Evolutionary conservation across 2,329 filamentous ascomycete genomes (phyloP), one percentile per base, ranked within the genome.

Genomic region (Paecilomyces niveus): DNA sequence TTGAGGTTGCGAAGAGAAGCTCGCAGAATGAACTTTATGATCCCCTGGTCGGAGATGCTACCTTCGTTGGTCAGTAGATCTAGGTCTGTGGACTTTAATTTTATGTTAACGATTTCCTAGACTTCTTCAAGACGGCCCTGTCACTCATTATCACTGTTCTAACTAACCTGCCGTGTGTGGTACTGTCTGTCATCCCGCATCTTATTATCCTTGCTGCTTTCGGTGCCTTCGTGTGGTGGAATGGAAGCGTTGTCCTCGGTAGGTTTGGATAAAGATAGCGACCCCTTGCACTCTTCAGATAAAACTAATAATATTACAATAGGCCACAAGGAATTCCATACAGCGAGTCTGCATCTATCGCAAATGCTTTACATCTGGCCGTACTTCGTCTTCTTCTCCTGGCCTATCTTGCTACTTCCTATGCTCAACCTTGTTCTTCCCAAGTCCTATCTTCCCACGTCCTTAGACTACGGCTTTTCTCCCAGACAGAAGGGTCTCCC

Each of bases 351-450:
- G 11, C 93, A 99, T 69, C 76, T 94, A 4, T 83, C 93, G 0
- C 94, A 99, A 74, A 89, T 99, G 84, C 86, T 97, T 18, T 99
- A 99, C 69, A 87, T 97, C 64, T 96, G 92, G 89, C 88, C 92
- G 0, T 89, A 96, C 62, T 87, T 96, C 59, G 78, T 85, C 35
- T 96, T 97, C 76, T 97, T 97, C 78, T 96, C 92, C 0, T 84
- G 86, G 54, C 93, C 94, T 0, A 79, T 97, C 0, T 75, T 93
- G 3, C 62, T 89, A 0, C 83, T 86, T 0, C 78, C 80, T 2
- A 55, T 87, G 4, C 67, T 82, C 15, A 67, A 75, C 31, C 59
- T 71, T 21, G 26, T 77, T n/a, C 60, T 74, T 13, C 68, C 69
- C 4, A 68, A 70, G 10, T 59, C 59, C 13, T 62, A 69, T 32